phyloP scores from a whole-genome alignment of 371 early-diverging fungal genomes.

The Apophysomyces trapeziformis region DNA sequence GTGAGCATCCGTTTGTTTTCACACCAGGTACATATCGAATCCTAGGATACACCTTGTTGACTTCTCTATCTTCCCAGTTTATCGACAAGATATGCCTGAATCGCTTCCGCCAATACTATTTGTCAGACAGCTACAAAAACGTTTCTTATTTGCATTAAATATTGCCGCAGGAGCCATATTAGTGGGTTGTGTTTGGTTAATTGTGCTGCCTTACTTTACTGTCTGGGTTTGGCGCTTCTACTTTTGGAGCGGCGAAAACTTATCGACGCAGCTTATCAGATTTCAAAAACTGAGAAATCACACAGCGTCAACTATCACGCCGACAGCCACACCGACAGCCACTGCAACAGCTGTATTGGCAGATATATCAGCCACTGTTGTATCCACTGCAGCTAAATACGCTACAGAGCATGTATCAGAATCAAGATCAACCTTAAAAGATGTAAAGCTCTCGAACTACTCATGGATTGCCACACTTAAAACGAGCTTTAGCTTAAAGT shows the following conservation, averaged over 20 bases:
- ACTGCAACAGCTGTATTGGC: too few species aligned
- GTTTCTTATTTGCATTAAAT: conserved; percentile 30
- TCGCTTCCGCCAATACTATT: conserved; percentile 60
- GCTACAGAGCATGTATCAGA: not conserved
- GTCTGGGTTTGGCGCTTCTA: conserved; percentile 82
- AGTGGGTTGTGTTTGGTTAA: conserved; percentile 76
- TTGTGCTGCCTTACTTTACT: conserved; percentile 78
- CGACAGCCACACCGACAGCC: not conserved
- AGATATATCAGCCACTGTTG: not conserved
- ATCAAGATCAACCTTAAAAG: not conserved
- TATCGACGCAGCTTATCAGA: conserved; percentile 32
- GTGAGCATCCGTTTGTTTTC: conserved; percentile 84
- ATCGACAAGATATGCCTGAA: conserved; percentile 72
- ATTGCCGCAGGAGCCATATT: conserved; percentile 44
- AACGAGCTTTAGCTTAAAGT: conserved; percentile 7
- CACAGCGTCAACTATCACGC: not conserved
- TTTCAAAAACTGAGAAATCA: not conserved
- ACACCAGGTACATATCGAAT: conserved; percentile 70
- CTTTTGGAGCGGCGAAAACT: conserved; percentile 71
- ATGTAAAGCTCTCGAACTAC: not conserved
- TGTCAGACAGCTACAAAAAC: conserved; percentile 51
- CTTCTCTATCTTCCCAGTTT: conserved; percentile 36
- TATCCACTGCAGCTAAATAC: not conserved
- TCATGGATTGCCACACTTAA: not conserved
- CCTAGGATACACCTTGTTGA: not conserved